These are phyloP conservation scores for Aureobasidium namibiae DNA, from an alignment of 2,329 filamentous ascomycete genomes.

Conservation along the genomic window DNA sequence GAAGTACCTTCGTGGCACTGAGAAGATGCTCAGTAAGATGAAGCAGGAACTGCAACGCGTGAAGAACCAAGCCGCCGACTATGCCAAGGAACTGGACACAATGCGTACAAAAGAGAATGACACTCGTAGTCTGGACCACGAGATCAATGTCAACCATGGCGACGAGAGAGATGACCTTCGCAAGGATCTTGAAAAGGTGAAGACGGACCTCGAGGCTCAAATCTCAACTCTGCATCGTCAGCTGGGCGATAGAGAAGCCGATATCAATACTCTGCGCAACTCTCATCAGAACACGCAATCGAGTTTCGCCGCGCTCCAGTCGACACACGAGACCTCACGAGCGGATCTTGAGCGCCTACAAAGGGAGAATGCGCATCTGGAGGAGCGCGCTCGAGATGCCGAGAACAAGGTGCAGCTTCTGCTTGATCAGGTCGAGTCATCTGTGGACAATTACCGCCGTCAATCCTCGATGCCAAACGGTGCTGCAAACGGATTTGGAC, in stretches of 20 bases:
- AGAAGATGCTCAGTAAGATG: conserved; percentile 98
- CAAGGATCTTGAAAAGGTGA: conserved; percentile 58
- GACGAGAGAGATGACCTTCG: conserved; percentile 61
- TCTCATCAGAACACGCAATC: conserved; percentile 31
- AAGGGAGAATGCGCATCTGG: conserved; percentile 70
- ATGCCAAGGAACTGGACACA: conserved; percentile 68
- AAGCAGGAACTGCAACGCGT: conserved; percentile 94
- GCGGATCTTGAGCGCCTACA: conserved; percentile 73
- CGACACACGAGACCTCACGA: conserved; percentile 37
- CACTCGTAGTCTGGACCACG: conserved; percentile 15
- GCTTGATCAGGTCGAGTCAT: conserved; percentile 87
- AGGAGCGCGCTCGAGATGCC: conserved; percentile 77
- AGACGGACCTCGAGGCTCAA: conserved; percentile 66
- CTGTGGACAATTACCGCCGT: conserved; percentile 88
- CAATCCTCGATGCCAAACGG: conserved; percentile 44
- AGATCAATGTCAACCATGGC: conserved; percentile 56
- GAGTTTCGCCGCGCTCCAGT: conserved; percentile 47
- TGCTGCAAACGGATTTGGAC: conserved; percentile 32
- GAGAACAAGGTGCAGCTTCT: conserved; percentile 89
- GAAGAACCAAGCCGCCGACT: conserved; percentile 73
- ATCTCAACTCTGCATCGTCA: conserved; percentile 62
- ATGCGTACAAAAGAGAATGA: conserved; percentile 19
- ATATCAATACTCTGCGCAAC: conserved; percentile 59
- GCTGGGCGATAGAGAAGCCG: conserved; percentile 54
- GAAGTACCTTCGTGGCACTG: conserved; percentile 95